Percentiles rank a stretch among this genome's conserved stretches.
Conservation (phyloP, 2,329 filamentous ascomycete species). For the Huntiella decipiens region DNA sequence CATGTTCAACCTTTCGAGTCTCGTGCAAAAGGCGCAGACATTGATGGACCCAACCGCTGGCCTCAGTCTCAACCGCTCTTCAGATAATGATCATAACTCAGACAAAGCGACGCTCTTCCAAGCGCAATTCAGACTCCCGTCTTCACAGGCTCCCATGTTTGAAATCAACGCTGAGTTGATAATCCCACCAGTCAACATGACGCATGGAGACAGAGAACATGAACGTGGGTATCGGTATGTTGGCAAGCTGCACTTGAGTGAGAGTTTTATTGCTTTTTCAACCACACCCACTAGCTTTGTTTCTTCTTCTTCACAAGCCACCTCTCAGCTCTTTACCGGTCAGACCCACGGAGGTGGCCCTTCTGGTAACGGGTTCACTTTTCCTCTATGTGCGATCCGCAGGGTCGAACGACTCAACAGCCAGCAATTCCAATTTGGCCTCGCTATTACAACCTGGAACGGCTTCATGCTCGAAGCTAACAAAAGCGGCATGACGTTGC, state of each 20-base stretch:
- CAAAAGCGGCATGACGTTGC: slow-evolving; percentile 18
- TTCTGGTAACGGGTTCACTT: slow-evolving; percentile 85
- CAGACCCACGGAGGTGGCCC: slow-evolving; percentile 86
- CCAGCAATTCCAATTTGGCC: slow-evolving; percentile 78
- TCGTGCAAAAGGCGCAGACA: slow-evolving; percentile 91
- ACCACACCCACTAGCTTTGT: slow-evolving; percentile 80
- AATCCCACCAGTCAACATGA: slow-evolving; percentile 51
- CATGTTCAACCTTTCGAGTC: slow-evolving; percentile 49
- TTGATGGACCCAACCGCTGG: slow-evolving; percentile 71
- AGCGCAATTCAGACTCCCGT: slow-evolving; percentile 85
- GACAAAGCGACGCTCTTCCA: slow-evolving; percentile 89
- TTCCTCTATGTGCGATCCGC: slow-evolving; percentile 79
- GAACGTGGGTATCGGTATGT: slow-evolving; percentile 72
- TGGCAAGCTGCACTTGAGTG: slow-evolving; percentile 82
- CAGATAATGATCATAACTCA: slow-evolving; percentile 58
- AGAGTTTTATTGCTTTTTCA: slow-evolving; percentile 91
- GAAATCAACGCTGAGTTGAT: slow-evolving; percentile 95
- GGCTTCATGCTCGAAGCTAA: slow-evolving; percentile 37
- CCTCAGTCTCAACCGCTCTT: slow-evolving; percentile 33
- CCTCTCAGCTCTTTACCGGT: slow-evolving; percentile 71
- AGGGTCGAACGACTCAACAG: slow-evolving; percentile 86
- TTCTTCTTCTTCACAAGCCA: slow-evolving; percentile 56
- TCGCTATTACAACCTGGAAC: slow-evolving; percentile 94
- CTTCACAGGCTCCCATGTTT: slow-evolving; percentile 79
- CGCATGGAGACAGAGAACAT: slow-evolving; percentile 48